These are phyloP conservation scores for Emergomyces africanus DNA, from an alignment of 2,329 filamentous ascomycete genomes.

Conservation along the genomic window DNA sequence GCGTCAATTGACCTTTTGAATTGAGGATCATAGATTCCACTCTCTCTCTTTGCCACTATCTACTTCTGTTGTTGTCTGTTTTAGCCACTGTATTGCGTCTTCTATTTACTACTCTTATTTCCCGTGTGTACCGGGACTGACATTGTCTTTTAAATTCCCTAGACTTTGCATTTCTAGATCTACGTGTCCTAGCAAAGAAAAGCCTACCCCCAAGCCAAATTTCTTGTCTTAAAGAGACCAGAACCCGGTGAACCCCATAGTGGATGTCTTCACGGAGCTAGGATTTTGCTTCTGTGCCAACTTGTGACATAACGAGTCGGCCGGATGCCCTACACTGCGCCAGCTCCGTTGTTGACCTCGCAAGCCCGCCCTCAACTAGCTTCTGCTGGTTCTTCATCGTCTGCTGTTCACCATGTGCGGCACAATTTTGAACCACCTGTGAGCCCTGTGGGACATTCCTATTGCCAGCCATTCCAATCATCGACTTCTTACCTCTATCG, in stretches of 20 bases:
- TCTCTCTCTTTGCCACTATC: not conserved
- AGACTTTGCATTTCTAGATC: not conserved
- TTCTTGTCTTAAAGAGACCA: not conserved
- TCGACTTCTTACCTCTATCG: constrained; percentile 50
- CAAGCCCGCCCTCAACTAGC: constrained; percentile 38
- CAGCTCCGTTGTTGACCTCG: constrained; percentile 43
- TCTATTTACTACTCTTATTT: not conserved
- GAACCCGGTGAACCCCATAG: no score
- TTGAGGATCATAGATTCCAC: not conserved
- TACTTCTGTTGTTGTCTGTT: not conserved
- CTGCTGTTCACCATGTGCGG: constrained; percentile 7
- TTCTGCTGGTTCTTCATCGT: constrained; percentile 25
- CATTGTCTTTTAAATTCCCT: no score
- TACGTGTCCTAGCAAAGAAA: not conserved
- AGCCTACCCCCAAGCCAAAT: not conserved
- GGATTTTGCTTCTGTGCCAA: not conserved
- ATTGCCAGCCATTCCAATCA: constrained; percentile 42
- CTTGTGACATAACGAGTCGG: constrained; percentile 15
- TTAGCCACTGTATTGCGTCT: not conserved
- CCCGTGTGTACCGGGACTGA: not conserved
- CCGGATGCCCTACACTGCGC: constrained; percentile 41
- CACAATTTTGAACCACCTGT: constrained; percentile 11
- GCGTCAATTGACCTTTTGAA: no score
- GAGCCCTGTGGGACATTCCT: constrained; percentile 9
- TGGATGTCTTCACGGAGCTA: not conserved